Base-by-base conservation (phyloP, 495 filamentous ascomycete genomes). In the Xylaria nigripes region DNA sequence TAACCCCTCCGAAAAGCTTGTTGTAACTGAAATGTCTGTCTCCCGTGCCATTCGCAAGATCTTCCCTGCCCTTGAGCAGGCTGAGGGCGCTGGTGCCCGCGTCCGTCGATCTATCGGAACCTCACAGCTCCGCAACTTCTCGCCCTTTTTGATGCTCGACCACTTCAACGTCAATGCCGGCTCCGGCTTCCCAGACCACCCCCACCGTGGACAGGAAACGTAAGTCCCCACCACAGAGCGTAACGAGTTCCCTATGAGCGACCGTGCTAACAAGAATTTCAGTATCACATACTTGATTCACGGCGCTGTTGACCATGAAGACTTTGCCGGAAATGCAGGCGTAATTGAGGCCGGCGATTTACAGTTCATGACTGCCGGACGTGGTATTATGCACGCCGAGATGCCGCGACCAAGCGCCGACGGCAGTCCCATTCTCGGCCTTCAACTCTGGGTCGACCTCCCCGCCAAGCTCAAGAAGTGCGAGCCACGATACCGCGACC, bases 321-420 rank as follows among this genome's bases (percentile, higher is more conserved):
- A 97, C 62, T 97, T 97, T 55, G 86, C 89, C 1, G 93, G 93
- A 2, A 85, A 94, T 72, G 79, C 77, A 32, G 93, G 91, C 45
- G 91, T 86, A 5, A 92, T 98, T 57, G 79, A 86, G 47, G 68
- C 85, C 0, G 92, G 92, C 2, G 93, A 95, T 54, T 69, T 97
- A 40, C 92, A 97, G 65, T 97, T 97, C 80, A 97, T 97, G 92
- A 96, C 92, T 0, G 92, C 92, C 3, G 92, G 92, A 0, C 73
- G 80, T 4, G 92, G 92, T 6, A 95, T 96, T 64, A 86, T 97
- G 78, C 92, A 97, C 65, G 89, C 93, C 9, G 92, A 97, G 73
- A 97, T 97, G 91, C 92, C 92, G 18, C 77, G 82, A 42, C 85
- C 89, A 65, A 88, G 88, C 58, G 55, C 69, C 2, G 87, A 94